Evolutionary conservation across 2,329 filamentous ascomycete genomes (phyloP).

Genomic region (Anisogramma anomala): DNA sequence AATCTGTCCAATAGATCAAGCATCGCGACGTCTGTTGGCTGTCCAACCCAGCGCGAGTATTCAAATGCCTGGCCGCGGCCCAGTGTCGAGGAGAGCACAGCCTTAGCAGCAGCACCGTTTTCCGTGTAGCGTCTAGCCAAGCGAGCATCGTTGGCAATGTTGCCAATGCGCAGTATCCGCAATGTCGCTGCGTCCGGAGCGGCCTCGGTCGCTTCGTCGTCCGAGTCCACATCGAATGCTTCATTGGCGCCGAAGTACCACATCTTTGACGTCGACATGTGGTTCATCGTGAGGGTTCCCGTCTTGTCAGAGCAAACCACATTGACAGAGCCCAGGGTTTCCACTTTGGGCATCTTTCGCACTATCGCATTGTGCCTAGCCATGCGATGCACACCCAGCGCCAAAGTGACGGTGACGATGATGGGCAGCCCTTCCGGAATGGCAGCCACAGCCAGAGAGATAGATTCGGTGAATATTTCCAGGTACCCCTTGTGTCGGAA

Average conservation of each 20-base stretch:
- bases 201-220: constrained; percentile 41
- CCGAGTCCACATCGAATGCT: constrained; percentile 41
- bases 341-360: constrained; percentile 87
- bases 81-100: constrained; percentile 76
- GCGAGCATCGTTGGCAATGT: constrained; percentile 90
- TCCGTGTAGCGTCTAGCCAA: constrained; percentile 63
- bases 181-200: constrained; percentile 63
- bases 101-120: constrained; percentile 58
- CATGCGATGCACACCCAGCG: constrained; percentile 92
- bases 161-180: constrained; percentile 79
- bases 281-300: constrained; percentile 87
- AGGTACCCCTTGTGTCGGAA: constrained; percentile 80
- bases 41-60: constrained; percentile 87
- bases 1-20: constrained; percentile 85
- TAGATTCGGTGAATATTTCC: constrained; percentile 95
- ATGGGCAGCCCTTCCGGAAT: constrained; percentile 95
- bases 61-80: constrained; percentile 47
- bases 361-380: constrained; percentile 92
- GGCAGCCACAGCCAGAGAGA: constrained; percentile 89
- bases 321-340: constrained; percentile 96
- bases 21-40: constrained; percentile 96
- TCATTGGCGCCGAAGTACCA: constrained; percentile 73
- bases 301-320: constrained; percentile 99
- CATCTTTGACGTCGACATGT: constrained; percentile 95
- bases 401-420: constrained; percentile 94